Percentiles rank a stretch among this genome's conserved stretches.
Conservation (phyloP, 192 early-diverging fungal genomes). For the Podila verticillata region DNA sequence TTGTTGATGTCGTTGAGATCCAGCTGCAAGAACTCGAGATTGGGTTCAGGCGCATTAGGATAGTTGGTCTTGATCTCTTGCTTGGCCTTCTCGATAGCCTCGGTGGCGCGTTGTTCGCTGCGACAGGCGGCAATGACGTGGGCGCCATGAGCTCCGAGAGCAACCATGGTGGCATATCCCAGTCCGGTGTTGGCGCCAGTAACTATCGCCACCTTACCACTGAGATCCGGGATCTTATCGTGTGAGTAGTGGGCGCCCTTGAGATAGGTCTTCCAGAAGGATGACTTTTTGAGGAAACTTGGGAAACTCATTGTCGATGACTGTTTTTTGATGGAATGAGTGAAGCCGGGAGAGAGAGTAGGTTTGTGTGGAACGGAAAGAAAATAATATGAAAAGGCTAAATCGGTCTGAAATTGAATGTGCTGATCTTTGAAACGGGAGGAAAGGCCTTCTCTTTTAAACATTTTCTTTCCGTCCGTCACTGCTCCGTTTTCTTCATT, state of each 20-base stretch:
- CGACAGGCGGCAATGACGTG: constrained; percentile 45
- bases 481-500: too few relatives aligned
- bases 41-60: constrained; percentile 12
- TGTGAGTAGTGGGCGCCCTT: constrained; percentile 16
- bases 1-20: constrained; percentile 31
- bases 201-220: constrained; percentile 56
- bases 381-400: too few relatives aligned
- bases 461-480: too few relatives aligned
- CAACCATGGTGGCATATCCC: constrained; percentile 30
- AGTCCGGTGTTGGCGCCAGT: constrained; percentile 60
- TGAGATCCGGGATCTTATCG: constrained; percentile 45
- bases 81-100: constrained; percentile 11
- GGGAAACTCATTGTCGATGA: too few relatives aligned
- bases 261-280: constrained; percentile 30
- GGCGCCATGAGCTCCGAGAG: constrained; percentile 19
- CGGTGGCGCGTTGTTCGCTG: constrained; percentile 5
- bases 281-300: not conserved
- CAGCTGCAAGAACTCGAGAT: constrained; percentile 46
- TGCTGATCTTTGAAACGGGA: too few relatives aligned
- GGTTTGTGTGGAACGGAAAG: too few relatives aligned
- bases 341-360: too few relatives aligned
- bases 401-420: too few relatives aligned
- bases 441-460: too few relatives aligned
- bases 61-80: constrained; percentile 26
- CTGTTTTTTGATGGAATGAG: too few relatives aligned